Base-by-base conservation (phyloP, 768 basidiomycete genomes). In the Pulveroboletus frians region DNA sequence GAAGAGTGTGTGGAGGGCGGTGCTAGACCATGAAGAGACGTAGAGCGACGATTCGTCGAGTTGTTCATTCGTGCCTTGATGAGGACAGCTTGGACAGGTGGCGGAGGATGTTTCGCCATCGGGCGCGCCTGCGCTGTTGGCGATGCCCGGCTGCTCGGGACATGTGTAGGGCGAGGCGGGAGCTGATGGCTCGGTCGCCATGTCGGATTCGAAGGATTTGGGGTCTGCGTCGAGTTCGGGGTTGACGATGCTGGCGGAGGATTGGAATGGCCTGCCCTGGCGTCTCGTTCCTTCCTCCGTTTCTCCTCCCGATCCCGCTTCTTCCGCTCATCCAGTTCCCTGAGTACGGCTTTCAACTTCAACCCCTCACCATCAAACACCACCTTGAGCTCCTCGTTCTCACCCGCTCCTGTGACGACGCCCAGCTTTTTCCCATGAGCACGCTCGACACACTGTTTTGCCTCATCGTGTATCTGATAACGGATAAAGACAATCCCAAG, bases 401-500 rank as follows among this genome's bases (percentile, higher is more conserved):
- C 70, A 20, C 61, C 62, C 0, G 57, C 57, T 2, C 75, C 72
- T 13, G 70, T 60, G 15, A 78, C 75, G 5, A 73, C 69, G 0
- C 80, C 76, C 13, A 84, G 67, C 58, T 73, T 76, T 62, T 79
- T 75, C 27, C 88, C 88, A 49, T 91, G 75, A 58, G 84, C 84
- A 43, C 72, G 75, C 50, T 76, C 76, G 20, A 87, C 74, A 51
- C 88, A 92, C 39, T 68, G 60, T 48, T 73, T 75, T 5, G 92
- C 92, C 38, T 88, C 84, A 14, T 83, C 81, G 52, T 84, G 80
- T 0, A 77, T 70, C 15, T 67, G 60, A 60, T 71, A 97, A 54
- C 78, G 80, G 54, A 97, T 76, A 61, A 80, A 81, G 36, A 91
- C 80, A 36, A 97, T 79, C 3, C 94, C 93, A 1, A 96, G 77